phyloP scores from a whole-genome alignment of 225 moss, liverwort and hornwort species.

The Bryoerythrophyllum caledonicum region DNA sequence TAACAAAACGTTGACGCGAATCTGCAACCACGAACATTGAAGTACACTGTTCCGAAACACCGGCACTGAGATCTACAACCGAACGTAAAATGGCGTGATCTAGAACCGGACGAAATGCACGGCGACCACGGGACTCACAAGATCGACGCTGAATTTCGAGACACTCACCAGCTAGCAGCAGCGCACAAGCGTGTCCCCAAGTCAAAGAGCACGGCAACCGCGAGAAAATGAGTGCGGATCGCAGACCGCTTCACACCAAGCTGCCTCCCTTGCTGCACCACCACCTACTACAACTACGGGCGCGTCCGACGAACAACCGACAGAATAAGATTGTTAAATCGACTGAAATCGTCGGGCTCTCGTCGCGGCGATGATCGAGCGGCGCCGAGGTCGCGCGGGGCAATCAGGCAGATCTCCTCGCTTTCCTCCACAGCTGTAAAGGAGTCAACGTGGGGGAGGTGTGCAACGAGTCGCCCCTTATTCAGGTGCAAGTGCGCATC shows the following conservation, averaged over 20 bases:
- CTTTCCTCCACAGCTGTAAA: constrained; percentile 37
- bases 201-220: constrained; percentile 31
- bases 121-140: background rate
- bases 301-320: constrained; percentile 7
- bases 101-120: constrained; percentile 24
- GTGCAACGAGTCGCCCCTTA: constrained; percentile 30
- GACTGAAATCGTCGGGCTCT: background rate
- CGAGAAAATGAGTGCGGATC: constrained; percentile 25
- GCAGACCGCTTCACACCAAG: background rate
- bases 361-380: background rate
- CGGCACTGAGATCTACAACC: too few species aligned
- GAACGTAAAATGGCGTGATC: background rate
- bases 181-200: constrained; percentile 1
- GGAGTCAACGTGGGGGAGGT: constrained; percentile 44
- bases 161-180: constrained; percentile 28
- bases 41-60: too few species aligned
- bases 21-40: too few species aligned
- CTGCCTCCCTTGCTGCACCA: background rate
- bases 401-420: constrained; percentile 13
- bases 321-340: constrained; percentile 6
- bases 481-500: constrained; percentile 12
- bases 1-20: too few species aligned
- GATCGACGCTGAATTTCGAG: background rate
- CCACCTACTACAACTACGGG: background rate
- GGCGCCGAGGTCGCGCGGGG: too few species aligned